Evolutionary conservation across 495 filamentous ascomycete species (phyloP).

Genomic region (Umbilicaria muhlenbergii): DNA sequence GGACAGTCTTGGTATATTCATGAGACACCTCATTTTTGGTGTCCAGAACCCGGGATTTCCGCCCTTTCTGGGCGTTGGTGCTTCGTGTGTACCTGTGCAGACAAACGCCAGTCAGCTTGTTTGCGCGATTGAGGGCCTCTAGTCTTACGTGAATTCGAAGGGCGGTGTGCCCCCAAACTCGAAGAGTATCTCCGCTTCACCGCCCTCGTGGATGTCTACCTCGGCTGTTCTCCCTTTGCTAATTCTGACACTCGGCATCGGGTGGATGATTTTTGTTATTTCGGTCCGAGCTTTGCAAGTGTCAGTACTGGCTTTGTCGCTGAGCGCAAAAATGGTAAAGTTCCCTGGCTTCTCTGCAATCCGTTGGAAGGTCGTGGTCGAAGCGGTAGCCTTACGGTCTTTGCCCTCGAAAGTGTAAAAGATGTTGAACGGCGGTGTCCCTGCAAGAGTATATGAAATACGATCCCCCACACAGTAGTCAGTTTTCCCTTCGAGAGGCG

Average conservation of each 20-base stretch:
- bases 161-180: conserved; percentile 90
- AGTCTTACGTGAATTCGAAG: conserved; percentile 78
- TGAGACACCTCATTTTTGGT: conserved; percentile 74
- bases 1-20: conserved; percentile 62
- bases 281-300: conserved; percentile 62
- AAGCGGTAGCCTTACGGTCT: conserved; percentile 60
- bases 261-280: conserved; percentile 68
- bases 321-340: conserved; percentile 72
- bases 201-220: conserved; percentile 92
- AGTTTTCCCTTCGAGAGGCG: conserved; percentile 63
- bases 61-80: conserved; percentile 62
- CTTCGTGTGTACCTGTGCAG: conserved; percentile 63
- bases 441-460: conserved; percentile 77
- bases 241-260: conserved; percentile 79
- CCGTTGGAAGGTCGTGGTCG: conserved; percentile 68
- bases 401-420: conserved; percentile 76
- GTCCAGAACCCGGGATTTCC: conserved; percentile 65
- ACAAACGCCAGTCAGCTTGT: neutral
- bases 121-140: neutral
- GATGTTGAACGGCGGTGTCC: conserved; percentile 78
- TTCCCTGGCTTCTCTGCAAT: conserved; percentile 80
- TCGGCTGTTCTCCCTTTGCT: conserved; percentile 60
- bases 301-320: conserved; percentile 60
- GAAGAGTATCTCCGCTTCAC: conserved; percentile 80
- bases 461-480: conserved; percentile 95